Evolutionary conservation across 108 stramenopile species (phyloP).

Genomic region (Fistulifera pelliculosa): DNA sequence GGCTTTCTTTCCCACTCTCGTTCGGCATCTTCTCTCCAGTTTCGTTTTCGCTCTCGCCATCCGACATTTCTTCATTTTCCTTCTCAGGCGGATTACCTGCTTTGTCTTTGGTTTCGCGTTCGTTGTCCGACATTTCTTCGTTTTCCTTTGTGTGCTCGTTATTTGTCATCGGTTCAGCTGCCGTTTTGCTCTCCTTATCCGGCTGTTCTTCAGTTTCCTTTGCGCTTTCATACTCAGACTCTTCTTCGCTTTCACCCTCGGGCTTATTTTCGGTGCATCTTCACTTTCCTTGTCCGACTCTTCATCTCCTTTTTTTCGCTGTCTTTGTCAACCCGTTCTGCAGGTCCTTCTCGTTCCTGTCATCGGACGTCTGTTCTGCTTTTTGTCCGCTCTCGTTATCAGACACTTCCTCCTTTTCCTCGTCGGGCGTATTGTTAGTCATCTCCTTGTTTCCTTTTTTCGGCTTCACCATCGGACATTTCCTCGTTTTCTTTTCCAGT

Average conservation of each 20-base stretch:
- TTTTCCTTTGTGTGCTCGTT: background rate
- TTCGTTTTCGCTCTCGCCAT: no score
- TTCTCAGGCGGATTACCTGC: background rate
- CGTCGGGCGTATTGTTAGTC: background rate
- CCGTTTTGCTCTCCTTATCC: background rate
- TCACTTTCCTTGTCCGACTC: background rate
- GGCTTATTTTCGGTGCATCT: background rate
- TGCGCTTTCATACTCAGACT: background rate
- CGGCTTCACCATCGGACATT: background rate
- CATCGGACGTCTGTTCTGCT: background rate
- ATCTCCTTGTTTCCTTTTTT: background rate
- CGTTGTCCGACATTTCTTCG: background rate
- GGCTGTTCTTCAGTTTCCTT: background rate
- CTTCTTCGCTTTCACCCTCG: background rate
- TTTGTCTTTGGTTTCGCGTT: background rate
- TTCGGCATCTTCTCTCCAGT: no score
- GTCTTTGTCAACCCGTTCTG: no score
- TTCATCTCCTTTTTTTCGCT: background rate
- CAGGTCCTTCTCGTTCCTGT: background rate
- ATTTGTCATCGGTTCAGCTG: background rate
- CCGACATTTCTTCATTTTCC: background rate
- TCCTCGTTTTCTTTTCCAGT: conserved; percentile 3
- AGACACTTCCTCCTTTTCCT: background rate
- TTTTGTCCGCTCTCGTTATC: background rate
- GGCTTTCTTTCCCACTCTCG: no score